A percentile compares a stretch with the other conserved stretches of the same genome.
These are phyloP conservation scores for Xylaria sp. DNA, from an alignment of 2,329 filamentous ascomycete species.

Conservation along the genomic window DNA sequence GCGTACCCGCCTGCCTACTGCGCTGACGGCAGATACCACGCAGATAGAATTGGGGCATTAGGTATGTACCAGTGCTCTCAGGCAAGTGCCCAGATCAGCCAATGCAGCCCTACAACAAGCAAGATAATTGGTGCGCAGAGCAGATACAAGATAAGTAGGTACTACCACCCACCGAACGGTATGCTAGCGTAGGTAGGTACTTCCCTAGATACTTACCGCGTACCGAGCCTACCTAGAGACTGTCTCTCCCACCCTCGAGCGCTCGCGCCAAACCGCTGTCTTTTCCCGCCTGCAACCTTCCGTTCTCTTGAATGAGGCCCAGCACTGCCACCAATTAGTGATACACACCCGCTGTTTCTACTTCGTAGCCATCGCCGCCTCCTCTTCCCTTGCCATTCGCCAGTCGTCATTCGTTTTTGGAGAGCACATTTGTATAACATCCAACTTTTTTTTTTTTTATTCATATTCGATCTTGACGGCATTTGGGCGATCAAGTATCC, in stretches of 20 bases:
- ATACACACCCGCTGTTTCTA: conserved; percentile 17
- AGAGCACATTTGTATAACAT: conserved; percentile 14
- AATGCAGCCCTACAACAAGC: no score
- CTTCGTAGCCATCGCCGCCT: conserved; percentile 16
- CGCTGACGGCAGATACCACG: no score
- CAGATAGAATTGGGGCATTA: no score
- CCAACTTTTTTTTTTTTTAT: conserved; percentile 4
- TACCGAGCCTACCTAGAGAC: no score
- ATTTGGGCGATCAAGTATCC: neutral
- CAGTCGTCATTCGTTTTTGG: conserved; percentile 39
- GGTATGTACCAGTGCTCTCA: no score
- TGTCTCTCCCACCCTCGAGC: conserved; percentile 10
- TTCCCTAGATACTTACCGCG: no score
- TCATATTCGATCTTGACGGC: neutral
- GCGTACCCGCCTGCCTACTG: no score
- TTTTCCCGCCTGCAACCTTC: conserved; percentile 18
- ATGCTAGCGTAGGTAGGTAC: no score
- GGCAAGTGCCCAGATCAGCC: neutral
- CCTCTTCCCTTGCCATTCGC: conserved; percentile 10
- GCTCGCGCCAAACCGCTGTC: conserved; percentile 6
- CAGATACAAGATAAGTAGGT: neutral
- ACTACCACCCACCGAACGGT: no score
- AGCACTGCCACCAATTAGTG: conserved; percentile 29
- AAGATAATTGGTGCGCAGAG: no score
- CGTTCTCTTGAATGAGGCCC: conserved; percentile 16